phyloP scores from a whole-genome alignment of 2,329 filamentous ascomycete species.

The Aspergillus ruber region DNA sequence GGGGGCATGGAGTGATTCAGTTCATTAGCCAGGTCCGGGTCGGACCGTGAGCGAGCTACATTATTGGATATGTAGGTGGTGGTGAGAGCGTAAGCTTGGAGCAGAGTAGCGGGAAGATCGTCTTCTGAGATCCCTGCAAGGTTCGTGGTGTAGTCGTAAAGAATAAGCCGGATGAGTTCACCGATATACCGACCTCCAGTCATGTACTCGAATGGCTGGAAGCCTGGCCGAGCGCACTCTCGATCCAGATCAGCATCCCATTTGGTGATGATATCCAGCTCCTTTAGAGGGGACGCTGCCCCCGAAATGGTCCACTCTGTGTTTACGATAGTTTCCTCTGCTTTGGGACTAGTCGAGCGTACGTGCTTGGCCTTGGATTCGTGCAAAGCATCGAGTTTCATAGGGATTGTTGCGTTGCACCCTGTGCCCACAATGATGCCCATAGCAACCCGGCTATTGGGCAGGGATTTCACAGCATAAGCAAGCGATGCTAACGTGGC shows the following conservation, averaged over 20 bases:
- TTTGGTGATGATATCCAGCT: slow-evolving; percentile 54
- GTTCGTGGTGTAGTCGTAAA: slow-evolving; percentile 57
- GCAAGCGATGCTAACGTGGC: slow-evolving; percentile 72
- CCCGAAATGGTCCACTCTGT: slow-evolving; percentile 81
- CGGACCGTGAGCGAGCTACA: slow-evolving; percentile 49
- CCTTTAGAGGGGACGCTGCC: slow-evolving; percentile 59
- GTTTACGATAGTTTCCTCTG: slow-evolving; percentile 68
- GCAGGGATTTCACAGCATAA: slow-evolving; percentile 59
- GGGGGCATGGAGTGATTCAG: slow-evolving; percentile 49
- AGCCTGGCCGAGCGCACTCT: slow-evolving; percentile 63
- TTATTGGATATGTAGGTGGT: slow-evolving; percentile 69
- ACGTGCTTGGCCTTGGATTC: slow-evolving; percentile 53
- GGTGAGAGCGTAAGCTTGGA: slow-evolving; percentile 56
- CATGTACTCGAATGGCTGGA: slow-evolving; percentile 81
- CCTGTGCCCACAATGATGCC: slow-evolving; percentile 76
- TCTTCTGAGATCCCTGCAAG: slow-evolving; percentile 33
- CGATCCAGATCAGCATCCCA: slow-evolving; percentile 66
- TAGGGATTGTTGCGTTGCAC: slow-evolving; percentile 71
- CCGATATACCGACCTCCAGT: slow-evolving; percentile 72
- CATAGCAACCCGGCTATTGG: slow-evolving; percentile 64
- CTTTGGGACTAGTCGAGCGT: slow-evolving; percentile 41
- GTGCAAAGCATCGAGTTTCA: slow-evolving; percentile 58
- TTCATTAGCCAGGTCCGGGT: slow-evolving; percentile 42
- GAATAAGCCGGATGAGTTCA: slow-evolving; percentile 65
- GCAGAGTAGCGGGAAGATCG: slow-evolving; percentile 50